These are phyloP conservation scores for Lentinula guzmanii DNA, from an alignment of 768 basidiomycete genomes.

Conservation along the genomic window DNA sequence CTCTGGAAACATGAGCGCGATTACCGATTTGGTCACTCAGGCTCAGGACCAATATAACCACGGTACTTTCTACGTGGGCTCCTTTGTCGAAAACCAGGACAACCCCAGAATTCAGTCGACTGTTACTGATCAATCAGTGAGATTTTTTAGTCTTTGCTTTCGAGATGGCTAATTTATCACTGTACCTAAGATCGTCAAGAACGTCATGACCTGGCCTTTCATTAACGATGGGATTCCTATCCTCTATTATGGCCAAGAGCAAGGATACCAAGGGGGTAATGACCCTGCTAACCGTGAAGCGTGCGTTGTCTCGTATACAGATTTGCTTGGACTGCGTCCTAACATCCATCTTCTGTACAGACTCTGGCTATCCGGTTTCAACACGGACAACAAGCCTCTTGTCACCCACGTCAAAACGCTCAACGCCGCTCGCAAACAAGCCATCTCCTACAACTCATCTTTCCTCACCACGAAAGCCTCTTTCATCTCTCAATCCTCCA, in stretches of 20 bases:
- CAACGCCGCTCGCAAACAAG: conserved; percentile 49
- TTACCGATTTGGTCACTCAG: conserved; percentile 19
- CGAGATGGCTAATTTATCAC: background rate
- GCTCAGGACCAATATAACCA: conserved; percentile 39
- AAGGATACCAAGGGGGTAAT: conserved; percentile 47
- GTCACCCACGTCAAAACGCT: conserved; percentile 38
- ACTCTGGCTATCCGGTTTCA: conserved; percentile 56
- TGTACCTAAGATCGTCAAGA: conserved; percentile 27
- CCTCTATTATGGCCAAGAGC: conserved; percentile 70
- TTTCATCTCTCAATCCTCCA: conserved; percentile 33
- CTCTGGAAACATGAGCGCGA: conserved; percentile 39
- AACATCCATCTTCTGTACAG: conserved; percentile 21
- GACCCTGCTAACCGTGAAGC: conserved; percentile 67
- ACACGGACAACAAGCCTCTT: conserved; percentile 38
- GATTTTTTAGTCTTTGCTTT: conserved; percentile 12
- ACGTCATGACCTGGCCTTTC: conserved; percentile 60
- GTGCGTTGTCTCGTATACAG: conserved; percentile 13
- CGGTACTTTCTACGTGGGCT: conserved; percentile 37
- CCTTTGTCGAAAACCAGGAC: conserved; percentile 71
- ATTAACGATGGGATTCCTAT: conserved; percentile 68
- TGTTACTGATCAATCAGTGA: conserved; percentile 42
- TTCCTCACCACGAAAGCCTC: conserved; percentile 47
- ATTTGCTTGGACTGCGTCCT: background rate
- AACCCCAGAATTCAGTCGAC: conserved; percentile 51
- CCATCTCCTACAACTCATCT: conserved; percentile 31